Percentiles rank a stretch among this genome's conserved stretches.
Evolutionary conservation across 1,284 basidiomycete species (phyloP).

Genomic region (Exobasidium cylindrosporum): DNA sequence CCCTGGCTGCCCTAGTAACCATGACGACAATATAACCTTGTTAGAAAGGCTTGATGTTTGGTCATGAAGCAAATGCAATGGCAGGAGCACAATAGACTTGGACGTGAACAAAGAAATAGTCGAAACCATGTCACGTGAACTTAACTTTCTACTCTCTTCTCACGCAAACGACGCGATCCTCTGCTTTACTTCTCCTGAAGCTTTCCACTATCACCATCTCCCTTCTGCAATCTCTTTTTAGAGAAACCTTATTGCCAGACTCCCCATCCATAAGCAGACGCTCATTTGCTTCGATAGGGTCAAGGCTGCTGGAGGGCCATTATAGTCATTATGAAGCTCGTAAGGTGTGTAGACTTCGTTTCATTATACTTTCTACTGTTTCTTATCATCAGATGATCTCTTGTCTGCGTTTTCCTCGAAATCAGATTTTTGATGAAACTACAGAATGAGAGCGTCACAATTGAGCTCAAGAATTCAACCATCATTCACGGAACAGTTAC

Average conservation of each 20-base stretch:
- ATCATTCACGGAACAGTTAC: conserved; percentile 95
- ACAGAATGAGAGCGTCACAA: conserved; percentile 97
- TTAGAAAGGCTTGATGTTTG: background rate
- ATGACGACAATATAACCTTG: background rate
- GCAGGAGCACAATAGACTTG: too few species aligned
- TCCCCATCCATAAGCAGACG: conserved; percentile 19
- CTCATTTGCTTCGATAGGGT: conserved; percentile 16
- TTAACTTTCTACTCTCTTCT: too few species aligned
- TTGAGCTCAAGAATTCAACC: conserved; percentile 97
- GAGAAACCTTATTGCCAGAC: conserved; percentile 18
- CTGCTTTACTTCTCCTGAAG: too few species aligned
- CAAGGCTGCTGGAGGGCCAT: conserved; percentile 21
- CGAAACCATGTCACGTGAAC: too few species aligned
- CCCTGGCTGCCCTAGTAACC: background rate
- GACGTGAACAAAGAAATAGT: too few species aligned
- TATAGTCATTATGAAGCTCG: conserved; percentile 51
- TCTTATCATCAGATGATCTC: background rate
- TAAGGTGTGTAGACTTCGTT: conserved; percentile 30
- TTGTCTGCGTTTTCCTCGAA: background rate
- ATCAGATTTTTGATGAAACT: conserved; percentile 96
- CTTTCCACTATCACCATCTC: too few species aligned
- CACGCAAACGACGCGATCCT: too few species aligned
- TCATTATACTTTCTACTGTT: background rate
- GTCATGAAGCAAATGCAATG: too few species aligned
- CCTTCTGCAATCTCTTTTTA: too few species aligned